A percentile compares a stretch with the other conserved stretches of the same genome.
phyloP scores from a whole-genome alignment of 106 monocot genomes.

The Alisma plantagoaquatica region DNA sequence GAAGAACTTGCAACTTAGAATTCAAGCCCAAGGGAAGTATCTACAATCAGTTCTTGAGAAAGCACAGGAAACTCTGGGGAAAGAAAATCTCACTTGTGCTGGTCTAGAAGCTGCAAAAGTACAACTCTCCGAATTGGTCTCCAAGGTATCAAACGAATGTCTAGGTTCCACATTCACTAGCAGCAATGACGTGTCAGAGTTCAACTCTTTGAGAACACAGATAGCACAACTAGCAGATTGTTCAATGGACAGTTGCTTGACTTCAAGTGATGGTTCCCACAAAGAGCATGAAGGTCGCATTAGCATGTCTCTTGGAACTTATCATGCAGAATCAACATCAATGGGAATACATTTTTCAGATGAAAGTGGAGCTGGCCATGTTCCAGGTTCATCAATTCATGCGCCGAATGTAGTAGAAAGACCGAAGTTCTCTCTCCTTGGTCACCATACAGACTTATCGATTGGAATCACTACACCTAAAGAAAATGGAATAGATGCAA shows the following conservation, averaged over 20 bases:
- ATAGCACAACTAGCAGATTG: conserved; percentile 36
- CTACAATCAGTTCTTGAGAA: conserved; percentile 85
- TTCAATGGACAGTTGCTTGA: conserved; percentile 79
- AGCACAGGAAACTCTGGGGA: conserved; percentile 74
- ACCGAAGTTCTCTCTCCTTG: too few relatives aligned
- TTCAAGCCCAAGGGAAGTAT: conserved; percentile 92
- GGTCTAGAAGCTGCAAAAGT: conserved; percentile 60
- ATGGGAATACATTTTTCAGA: conserved; percentile 3
- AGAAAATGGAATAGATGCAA: too few relatives aligned
- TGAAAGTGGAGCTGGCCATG: conserved; percentile 3
- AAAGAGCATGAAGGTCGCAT: conserved; percentile 41
- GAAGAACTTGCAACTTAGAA: conserved; percentile 73
- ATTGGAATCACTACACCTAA: too few relatives aligned
- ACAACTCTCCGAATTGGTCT: conserved; percentile 56
- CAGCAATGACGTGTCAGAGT: conserved; percentile 20
- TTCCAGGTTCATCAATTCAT: too few relatives aligned
- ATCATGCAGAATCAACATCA: conserved; percentile 8
- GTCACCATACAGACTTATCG: too few relatives aligned
- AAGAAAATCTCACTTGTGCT: conserved; percentile 38
- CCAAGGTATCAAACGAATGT: conserved; percentile 59
- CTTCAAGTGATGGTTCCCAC: conserved; percentile 51
- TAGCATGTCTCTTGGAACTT: conserved; percentile 19
- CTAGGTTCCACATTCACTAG: conserved; percentile 21
- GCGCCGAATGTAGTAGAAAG: too few relatives aligned
- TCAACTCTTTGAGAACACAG: conserved; percentile 20